Evolutionary conservation across 1,139 yeast genomes (phyloP).

Genomic region (Suhomyces maxii): DNA sequence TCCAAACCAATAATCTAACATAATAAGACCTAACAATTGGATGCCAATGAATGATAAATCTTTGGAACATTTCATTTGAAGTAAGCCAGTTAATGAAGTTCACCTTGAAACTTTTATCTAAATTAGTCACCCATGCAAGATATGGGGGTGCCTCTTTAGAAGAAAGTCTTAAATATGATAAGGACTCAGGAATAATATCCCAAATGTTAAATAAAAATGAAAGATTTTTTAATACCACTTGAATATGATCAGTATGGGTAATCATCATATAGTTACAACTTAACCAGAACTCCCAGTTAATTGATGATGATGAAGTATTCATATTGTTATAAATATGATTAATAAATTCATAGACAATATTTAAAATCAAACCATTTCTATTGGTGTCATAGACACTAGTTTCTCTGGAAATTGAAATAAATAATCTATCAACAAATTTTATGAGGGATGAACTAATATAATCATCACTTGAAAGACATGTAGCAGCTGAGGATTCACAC

Average conservation of each 20-base stretch:
- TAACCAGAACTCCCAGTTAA: constrained; percentile 81
- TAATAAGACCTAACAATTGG: constrained; percentile 74
- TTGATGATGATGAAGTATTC: constrained; percentile 12
- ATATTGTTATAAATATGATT: constrained; percentile 34
- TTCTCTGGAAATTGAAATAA: constrained; percentile 38
- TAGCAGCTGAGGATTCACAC: neutral
- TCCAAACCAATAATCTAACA: constrained; percentile 67
- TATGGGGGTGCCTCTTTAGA: constrained; percentile 7
- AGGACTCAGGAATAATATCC: constrained; percentile 61
- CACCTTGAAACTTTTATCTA: constrained; percentile 41
- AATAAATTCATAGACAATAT: constrained; percentile 48
- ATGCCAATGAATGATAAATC: constrained; percentile 74
- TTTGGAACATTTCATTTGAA: constrained; percentile 48
- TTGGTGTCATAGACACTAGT: constrained; percentile 48
- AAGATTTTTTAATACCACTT: constrained; percentile 60
- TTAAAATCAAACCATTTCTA: constrained; percentile 46
- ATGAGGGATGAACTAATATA: constrained; percentile 12
- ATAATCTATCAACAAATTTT: constrained; percentile 32
- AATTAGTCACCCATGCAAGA: constrained; percentile 35
- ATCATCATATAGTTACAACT: constrained; percentile 60
- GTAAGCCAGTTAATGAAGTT: constrained; percentile 58
- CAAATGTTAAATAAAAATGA: constrained; percentile 73
- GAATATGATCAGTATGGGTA: constrained; percentile 57
- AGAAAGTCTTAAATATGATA: constrained; percentile 10
- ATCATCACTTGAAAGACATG: constrained; percentile 5